A percentile compares a stretch with the other conserved stretches of the same genome.
phyloP scores from a whole-genome alignment of 805 yeast genomes.

The Jamesozyma gamospora region DNA sequence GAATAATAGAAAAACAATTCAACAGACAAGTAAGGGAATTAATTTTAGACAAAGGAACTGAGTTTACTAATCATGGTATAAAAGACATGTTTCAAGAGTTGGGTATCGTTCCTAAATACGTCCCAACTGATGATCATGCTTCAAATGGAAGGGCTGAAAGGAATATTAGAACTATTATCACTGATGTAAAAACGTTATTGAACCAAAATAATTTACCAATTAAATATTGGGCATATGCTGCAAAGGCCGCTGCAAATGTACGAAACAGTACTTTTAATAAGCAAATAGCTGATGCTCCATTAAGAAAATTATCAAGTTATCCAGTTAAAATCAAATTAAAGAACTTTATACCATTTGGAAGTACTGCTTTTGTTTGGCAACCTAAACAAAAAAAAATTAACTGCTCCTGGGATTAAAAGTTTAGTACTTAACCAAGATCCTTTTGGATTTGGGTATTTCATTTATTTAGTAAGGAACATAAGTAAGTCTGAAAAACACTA shows the following conservation, averaged over 20 bases:
- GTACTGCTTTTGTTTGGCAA: neutral
- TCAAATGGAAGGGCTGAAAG: conserved; percentile 9
- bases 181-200: conserved; percentile 3
- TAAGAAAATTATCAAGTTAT: neutral
- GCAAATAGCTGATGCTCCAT: neutral
- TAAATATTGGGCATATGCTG: conserved; percentile 5
- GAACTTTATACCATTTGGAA: neutral
- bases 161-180: conserved; percentile 1
- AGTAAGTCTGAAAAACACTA: too few species aligned
- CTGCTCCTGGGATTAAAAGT: too few species aligned
- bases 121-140: conserved; percentile 5
- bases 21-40: conserved; percentile 3
- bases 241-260: neutral
- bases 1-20: conserved; percentile 2
- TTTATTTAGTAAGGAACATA: too few species aligned
- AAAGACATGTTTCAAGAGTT: neutral
- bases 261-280: neutral
- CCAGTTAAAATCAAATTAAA: neutral
- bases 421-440: too few species aligned
- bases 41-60: conserved; percentile 6
- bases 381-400: too few species aligned
- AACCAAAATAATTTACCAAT: neutral
- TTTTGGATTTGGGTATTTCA: too few species aligned
- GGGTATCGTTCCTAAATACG: conserved; percentile 3
- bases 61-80: conserved; percentile 2